Base-by-base conservation (phyloP, 2,329 filamentous ascomycete species). In the Aspergillus sp. region DNA sequence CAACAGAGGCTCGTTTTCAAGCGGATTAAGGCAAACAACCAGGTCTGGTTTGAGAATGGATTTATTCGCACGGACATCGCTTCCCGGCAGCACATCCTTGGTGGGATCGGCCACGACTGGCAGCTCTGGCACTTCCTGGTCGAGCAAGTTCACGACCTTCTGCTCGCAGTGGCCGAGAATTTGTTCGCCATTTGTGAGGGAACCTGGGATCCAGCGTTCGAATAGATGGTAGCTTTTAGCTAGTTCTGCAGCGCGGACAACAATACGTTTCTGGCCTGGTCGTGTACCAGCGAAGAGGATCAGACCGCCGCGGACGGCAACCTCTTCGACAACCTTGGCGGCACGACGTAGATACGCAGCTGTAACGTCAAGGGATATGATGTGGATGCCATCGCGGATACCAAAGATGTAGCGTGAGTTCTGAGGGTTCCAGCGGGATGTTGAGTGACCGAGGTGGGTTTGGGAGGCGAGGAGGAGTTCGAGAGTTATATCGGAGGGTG, bases 361-460 rank as follows among this genome's bases (percentile, higher is more conserved):
- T 33, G 90, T 98, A 59, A 86, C 83, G 73, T 99, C 95, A 3
- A 98, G 86, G 9, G 89, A 89, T 74, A 99, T 96, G 73, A 99
- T 92, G 77, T 97, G 93, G 60, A 96, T 88, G 15, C 89, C 91
- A 65, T 95, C 85, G 45, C 95, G 84, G 61, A 96, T 85, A 67
- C 95, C 95, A 73, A 90, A 93, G 73, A 99, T 98, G 78, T 98
- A 98, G 65, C 90, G 86, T 63, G 92, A 88, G 79, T 98, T 99
- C 52, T 86, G 88, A 11, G 95, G 93, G 77, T 99, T 96, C 95
- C 95, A 99, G 50, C 93, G 83, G 61, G 90, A 90, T 0, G 89
- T 93, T 69, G 90, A 85, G 78, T 99, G 95, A 62, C 95, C 95
- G 75, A 98, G 86, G 77, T 96, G 92, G 54, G 86, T 86, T 77